Evolutionary conservation across 139 green algal species (phyloP).

Genomic region (Pycnococcus provasolii): DNA sequence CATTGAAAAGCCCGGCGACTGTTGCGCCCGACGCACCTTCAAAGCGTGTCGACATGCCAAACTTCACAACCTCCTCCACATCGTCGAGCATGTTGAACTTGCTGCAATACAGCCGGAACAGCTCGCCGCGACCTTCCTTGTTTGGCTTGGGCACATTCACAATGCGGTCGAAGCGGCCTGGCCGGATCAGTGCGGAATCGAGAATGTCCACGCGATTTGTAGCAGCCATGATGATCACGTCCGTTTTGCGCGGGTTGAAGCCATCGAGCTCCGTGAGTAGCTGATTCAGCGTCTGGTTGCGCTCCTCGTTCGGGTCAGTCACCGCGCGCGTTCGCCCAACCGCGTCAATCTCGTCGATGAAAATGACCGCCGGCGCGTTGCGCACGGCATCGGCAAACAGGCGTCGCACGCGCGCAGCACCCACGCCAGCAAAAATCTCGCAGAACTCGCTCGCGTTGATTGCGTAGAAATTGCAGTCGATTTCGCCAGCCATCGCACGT

Average conservation of each 20-base stretch:
- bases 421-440: constrained; percentile 93
- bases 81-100: constrained; percentile 12
- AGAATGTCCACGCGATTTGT: constrained; percentile 78
- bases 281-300: constrained; percentile 86
- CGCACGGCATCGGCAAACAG: constrained; percentile 88
- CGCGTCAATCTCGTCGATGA: constrained; percentile 98
- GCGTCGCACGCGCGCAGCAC: constrained; percentile 82
- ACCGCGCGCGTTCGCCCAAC: constrained; percentile 56
- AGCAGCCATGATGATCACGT: constrained; percentile 88
- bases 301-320: constrained; percentile 85
- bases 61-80: neutral
- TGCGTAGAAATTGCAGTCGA: constrained; percentile 74
- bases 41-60: too few species aligned
- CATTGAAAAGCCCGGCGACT: too few species aligned
- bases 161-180: constrained; percentile 78
- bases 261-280: constrained; percentile 94
- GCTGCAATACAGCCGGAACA: constrained; percentile 15
- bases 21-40: too few species aligned
- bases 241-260: constrained; percentile 68
- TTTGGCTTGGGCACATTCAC: constrained; percentile 27
- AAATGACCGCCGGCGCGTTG: constrained; percentile 73
- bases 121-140: constrained; percentile 13
- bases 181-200: constrained; percentile 66
- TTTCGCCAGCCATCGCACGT: constrained; percentile 48
- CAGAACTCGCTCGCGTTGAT: constrained; percentile 91